A percentile compares a stretch with the other conserved stretches of the same genome.
Evolutionary conservation across 2,329 filamentous ascomycete genomes (phyloP).

Genomic region (Calonectria hongkongensis): DNA sequence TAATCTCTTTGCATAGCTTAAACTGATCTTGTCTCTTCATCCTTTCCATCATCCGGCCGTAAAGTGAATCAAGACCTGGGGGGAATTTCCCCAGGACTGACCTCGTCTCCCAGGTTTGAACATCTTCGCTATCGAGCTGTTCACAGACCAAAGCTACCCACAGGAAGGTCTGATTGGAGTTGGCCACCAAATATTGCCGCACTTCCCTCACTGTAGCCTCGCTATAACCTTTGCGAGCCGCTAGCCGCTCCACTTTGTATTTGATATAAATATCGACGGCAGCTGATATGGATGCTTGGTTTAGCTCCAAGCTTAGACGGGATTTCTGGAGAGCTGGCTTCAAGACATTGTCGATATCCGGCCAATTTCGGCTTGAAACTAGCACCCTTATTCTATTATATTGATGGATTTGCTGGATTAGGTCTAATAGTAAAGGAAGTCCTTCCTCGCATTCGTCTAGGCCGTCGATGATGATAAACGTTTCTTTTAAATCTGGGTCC

Average conservation of each 20-base stretch:
- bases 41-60: slow-evolving; percentile 61
- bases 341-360: slow-evolving; percentile 43
- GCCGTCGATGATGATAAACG: background rate
- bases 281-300: slow-evolving; percentile 56
- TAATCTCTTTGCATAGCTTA: background rate
- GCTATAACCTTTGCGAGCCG: slow-evolving; percentile 42
- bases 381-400: background rate
- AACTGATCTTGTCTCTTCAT: background rate
- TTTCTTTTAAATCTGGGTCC: background rate
- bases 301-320: slow-evolving; percentile 62
- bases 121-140: slow-evolving; percentile 37
- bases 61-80: slow-evolving; percentile 60
- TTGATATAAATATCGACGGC: slow-evolving; percentile 63
- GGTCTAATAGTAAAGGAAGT: background rate
- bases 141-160: slow-evolving; percentile 52
- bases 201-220: slow-evolving; percentile 29
- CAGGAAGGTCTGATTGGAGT: slow-evolving; percentile 61
- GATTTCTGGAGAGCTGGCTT: slow-evolving; percentile 40
- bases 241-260: slow-evolving; percentile 58
- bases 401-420: background rate
- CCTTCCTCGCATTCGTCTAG: background rate
- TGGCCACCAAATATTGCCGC: slow-evolving; percentile 47
- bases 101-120: slow-evolving; percentile 36
- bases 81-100: slow-evolving; percentile 54
- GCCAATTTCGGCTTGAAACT: slow-evolving; percentile 6